A percentile compares a stretch with the other conserved stretches of the same genome.
phyloP scores from a whole-genome alignment of 2,329 filamentous ascomycete species.

The Zalaria obscura region DNA sequence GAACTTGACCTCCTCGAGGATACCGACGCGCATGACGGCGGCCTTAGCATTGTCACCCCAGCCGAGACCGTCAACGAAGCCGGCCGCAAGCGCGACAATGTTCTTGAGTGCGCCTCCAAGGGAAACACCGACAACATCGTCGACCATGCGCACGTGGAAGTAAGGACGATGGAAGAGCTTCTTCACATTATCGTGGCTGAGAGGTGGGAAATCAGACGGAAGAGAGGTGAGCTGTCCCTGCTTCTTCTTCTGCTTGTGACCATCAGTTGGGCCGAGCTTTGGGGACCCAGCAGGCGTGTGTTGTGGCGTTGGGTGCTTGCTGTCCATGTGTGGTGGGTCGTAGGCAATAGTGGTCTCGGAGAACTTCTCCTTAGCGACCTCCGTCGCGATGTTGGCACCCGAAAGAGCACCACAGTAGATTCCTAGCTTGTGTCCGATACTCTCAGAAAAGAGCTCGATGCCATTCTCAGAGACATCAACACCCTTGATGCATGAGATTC shows the following conservation, averaged over 20 bases:
- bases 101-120: conserved; percentile 94
- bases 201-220: conserved; percentile 67
- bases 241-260: conserved; percentile 48
- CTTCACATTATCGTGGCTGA: conserved; percentile 73
- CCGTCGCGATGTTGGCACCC: conserved; percentile 89
- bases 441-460: conserved; percentile 84
- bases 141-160: conserved; percentile 90
- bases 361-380: conserved; percentile 92
- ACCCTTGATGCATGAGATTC: conserved; percentile 96
- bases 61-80: conserved; percentile 86
- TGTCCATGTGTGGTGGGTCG: conserved; percentile 81
- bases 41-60: conserved; percentile 99
- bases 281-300: conserved; percentile 30
- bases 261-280: conserved; percentile 22
- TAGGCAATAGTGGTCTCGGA: conserved; percentile 96
- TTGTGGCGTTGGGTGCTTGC: conserved; percentile 53
- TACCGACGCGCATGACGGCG: conserved; percentile 91
- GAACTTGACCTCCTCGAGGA: conserved; percentile 94
- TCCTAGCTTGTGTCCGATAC: conserved; percentile 76
- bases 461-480: conserved; percentile 82
- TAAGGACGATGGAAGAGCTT: conserved; percentile 89
- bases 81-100: conserved; percentile 83
- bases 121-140: conserved; percentile 92
- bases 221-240: conserved; percentile 50
- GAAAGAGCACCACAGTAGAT: conserved; percentile 96